A percentile compares a stretch with the other conserved stretches of the same genome.
Conservation (phyloP, 1,284 basidiomycete species). For the Trichosporon sp. region DNA sequence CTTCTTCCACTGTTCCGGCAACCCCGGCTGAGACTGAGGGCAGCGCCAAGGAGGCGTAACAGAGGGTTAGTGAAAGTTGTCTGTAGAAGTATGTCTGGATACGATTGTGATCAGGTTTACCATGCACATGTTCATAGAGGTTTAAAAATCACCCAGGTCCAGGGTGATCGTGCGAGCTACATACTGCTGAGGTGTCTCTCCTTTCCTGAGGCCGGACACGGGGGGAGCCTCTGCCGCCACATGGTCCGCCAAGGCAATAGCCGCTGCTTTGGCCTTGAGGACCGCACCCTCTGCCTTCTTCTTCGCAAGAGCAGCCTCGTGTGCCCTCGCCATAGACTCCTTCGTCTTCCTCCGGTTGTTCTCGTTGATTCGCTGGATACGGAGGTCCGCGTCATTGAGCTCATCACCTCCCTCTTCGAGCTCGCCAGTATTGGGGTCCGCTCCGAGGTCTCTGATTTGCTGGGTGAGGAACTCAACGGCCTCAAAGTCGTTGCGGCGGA, state of each 20-base stretch:
- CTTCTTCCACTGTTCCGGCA: slow-evolving; percentile 27
- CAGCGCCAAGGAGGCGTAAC: background rate
- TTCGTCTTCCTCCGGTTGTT: slow-evolving; percentile 79
- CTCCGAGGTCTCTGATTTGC: slow-evolving; percentile 65
- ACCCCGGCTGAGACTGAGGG: slow-evolving; percentile 9
- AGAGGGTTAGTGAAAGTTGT: background rate
- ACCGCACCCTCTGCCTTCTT: slow-evolving; percentile 60
- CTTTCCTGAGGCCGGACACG: slow-evolving; percentile 44
- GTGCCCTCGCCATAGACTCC: slow-evolving; percentile 75
- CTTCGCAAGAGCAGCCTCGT: slow-evolving; percentile 68
- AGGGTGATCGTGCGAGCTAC: slow-evolving; percentile 56
- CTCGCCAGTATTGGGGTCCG: slow-evolving; percentile 48
- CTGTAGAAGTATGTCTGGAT: background rate
- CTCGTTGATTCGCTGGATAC: slow-evolving; percentile 79
- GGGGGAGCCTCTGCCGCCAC: slow-evolving; percentile 30
- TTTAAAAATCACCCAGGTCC: slow-evolving; percentile 57
- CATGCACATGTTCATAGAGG: slow-evolving; percentile 14
- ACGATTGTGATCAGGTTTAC: background rate
- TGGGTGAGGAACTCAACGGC: slow-evolving; percentile 66
- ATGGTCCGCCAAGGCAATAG: slow-evolving; percentile 23
- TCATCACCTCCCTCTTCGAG: slow-evolving; percentile 35
- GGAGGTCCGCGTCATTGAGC: slow-evolving; percentile 60
- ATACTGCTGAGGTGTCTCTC: slow-evolving; percentile 53
- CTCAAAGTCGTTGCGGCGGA: slow-evolving; percentile 67
- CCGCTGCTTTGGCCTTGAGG: slow-evolving; percentile 40